Base-by-base conservation (phyloP, 768 basidiomycete species). In the Hemileccinum impolitum region DNA sequence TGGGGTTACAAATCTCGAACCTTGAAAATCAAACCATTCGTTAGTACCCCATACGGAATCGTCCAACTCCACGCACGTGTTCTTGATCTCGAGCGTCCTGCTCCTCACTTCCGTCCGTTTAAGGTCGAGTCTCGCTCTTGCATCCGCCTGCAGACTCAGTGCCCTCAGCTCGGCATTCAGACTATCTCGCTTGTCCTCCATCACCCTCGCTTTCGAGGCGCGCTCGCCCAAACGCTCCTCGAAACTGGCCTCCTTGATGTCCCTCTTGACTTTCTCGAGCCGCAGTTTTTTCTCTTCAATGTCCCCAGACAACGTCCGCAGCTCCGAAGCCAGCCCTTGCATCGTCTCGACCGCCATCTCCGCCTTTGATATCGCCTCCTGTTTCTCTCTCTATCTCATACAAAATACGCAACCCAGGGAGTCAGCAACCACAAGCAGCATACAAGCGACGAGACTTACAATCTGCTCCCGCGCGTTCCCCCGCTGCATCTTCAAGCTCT, bases 141-240 rank as follows among this genome's bases (percentile, higher is more conserved):
- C 73, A 46, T 94, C 88, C 0, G 90, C 85, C 63, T 97, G 93
- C 39, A 80, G 59, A 56, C 82, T 91, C 57, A 96, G 68, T 2
- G 74, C 69, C 28, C 80, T 75, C 36, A 94, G 74, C 52, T 96
- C 94, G 0, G 66, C 55, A 47, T 85, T 89, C 51, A 95, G 70
- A 17, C 65, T 63, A 15, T 94, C 91, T 43, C 87, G 74, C 40
- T 74, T 75, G 31, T 81, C 81, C 51, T 97, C 91, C 43, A 90
- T 70, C 21, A 55, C 61, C 31, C 84, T 77, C n/a, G 74, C 70
- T 49, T 77, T 79, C 23, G 71, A 64, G 0, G 72, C 70, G 45
- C 81, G 77, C 50, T 87, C 82, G 0, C 62, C 69, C 19, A 90
- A 60, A 35, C 75, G 78, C 31, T 80, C 74, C 23, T 97, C 85